phyloP scores from a whole-genome alignment of 2,329 filamentous ascomycete genomes.

The Xylaria sp. region DNA sequence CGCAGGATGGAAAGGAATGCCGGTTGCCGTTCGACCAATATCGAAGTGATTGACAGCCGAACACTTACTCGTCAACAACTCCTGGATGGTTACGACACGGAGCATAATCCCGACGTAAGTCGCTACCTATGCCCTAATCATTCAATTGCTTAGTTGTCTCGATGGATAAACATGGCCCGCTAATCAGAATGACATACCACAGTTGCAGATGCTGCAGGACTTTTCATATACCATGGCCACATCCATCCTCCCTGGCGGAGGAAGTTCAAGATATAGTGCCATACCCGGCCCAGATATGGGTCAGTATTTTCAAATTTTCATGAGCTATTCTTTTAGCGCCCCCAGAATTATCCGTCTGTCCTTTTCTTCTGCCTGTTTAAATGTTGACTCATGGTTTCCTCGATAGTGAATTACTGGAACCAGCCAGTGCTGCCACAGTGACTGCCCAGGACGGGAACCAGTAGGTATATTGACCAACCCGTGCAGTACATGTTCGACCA shows the following conservation, averaged over 20 bases:
- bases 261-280: not conserved
- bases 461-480: not conserved
- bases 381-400: not conserved
- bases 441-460: not conserved
- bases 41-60: not conserved
- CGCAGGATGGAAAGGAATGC: not conserved
- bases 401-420: not conserved
- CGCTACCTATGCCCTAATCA: not conserved
- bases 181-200: not conserved
- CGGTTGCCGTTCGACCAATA: not conserved
- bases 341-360: no score
- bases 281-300: not conserved
- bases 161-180: not conserved
- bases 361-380: no score
- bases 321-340: no score
- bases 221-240: not conserved
- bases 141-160: not conserved
- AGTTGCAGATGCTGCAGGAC: not conserved
- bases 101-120: slow-evolving; percentile 1
- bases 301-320: not conserved
- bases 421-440: not conserved
- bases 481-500: not conserved
- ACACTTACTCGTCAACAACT: not conserved
- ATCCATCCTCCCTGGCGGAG: not conserved
- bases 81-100: not conserved